Conservation (phyloP, 371 early-diverging fungal species). For the Mortierella sp. region DNA sequence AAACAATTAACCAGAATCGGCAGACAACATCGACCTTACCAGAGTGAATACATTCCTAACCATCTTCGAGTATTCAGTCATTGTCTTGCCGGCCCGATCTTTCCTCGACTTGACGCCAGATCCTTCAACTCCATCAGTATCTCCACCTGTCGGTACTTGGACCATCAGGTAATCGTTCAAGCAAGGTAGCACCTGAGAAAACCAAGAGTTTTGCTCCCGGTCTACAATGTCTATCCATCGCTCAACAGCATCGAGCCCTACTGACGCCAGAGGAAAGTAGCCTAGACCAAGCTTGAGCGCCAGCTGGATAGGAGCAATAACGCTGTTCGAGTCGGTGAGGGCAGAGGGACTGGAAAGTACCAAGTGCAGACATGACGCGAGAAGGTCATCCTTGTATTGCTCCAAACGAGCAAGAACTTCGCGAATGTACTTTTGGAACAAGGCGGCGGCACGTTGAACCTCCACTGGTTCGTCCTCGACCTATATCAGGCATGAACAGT, state of each 20-base stretch:
- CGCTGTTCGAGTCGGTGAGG: slow-evolving; percentile 65
- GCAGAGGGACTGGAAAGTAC: slow-evolving; percentile 74
- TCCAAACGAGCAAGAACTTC: slow-evolving; percentile 74
- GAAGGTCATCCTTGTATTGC: slow-evolving; percentile 83
- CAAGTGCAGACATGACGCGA: slow-evolving; percentile 76
- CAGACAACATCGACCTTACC: slow-evolving; percentile 10
- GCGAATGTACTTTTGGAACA: slow-evolving; percentile 67
- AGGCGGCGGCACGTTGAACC: slow-evolving; percentile 48
- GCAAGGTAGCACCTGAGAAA: slow-evolving; percentile 67
- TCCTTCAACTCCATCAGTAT: slow-evolving; percentile 28
- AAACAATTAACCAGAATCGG: background rate
- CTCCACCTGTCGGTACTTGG: slow-evolving; percentile 56
- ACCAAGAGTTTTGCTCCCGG: slow-evolving; percentile 36
- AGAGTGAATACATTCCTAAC: slow-evolving; percentile 19
- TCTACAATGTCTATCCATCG: slow-evolving; percentile 61
- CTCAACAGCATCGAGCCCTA: slow-evolving; percentile 77
- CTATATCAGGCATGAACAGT: background rate
- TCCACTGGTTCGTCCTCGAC: slow-evolving; percentile 44
- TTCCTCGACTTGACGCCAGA: slow-evolving; percentile 10
- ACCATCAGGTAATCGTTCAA: slow-evolving; percentile 78
- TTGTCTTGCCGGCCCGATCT: background rate
- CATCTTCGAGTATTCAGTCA: slow-evolving; percentile 18
- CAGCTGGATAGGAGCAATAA: slow-evolving; percentile 69
- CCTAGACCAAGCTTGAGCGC: slow-evolving; percentile 80
- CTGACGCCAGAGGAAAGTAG: slow-evolving; percentile 72